Base-by-base conservation (phyloP, 2,329 filamentous ascomycete genomes). In the Septoria linicola region DNA sequence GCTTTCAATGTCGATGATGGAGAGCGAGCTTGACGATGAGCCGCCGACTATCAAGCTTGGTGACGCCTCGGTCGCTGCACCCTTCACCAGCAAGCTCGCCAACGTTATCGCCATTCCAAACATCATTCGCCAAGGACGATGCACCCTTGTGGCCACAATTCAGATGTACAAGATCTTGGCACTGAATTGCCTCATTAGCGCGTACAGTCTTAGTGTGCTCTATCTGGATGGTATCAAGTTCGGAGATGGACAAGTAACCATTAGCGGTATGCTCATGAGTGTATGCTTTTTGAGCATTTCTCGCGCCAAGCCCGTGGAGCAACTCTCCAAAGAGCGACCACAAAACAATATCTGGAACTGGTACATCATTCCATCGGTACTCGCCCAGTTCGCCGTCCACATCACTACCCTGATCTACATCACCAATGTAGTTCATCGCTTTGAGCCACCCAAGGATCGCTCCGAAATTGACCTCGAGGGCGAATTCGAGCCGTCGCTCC, bases 141-240 rank as follows among this genome's bases (percentile, higher is more conserved):
- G 93, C 76, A 99, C 93, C 6, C 83, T 99, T 16, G 93, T 99
- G 48, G 93, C 93, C 25, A 99, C 93, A 0, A 97, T 99, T 59
- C 93, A 99, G 77, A 99, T 99, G 92, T 99, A 99, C 83, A 99
- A 68, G 80, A 99, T 99, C 64, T 82, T 99, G 44, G 93, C 93
- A 6, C 77, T 99, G 53, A 99, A 99, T 78, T 99, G 93, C 70
- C 78, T 99, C 63, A 99, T 99, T 69, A 96, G 89, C 63, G 93
- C 93, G 31, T 99, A 99, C 82, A 96, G 89, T 71, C 74, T 99
- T 68, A 95, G 88, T 70, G 93, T 99, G 14, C 79, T 99, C 51
- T 99, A 99, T 67, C 82, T 99, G 1, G 92, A 97, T 65, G 93
- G 93, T 58, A 99, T 99, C 79, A 99, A 99, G 76, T 99, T 99